phyloP scores from a whole-genome alignment of 139 green algal species.

The Picochlorum costavermella region DNA sequence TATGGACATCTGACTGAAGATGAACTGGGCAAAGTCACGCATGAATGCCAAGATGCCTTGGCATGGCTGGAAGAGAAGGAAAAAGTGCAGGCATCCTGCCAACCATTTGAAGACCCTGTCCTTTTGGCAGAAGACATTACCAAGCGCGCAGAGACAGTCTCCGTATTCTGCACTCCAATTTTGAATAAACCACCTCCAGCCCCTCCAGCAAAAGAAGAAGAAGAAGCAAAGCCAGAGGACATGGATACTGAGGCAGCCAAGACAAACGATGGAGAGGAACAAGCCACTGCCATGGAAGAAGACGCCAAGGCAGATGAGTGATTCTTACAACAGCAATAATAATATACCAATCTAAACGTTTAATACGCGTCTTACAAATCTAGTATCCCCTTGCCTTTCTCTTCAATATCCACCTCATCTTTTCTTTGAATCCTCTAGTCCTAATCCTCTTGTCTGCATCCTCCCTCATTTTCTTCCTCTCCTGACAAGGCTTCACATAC shows the following conservation, averaged over 20 bases:
- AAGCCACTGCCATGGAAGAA: background rate
- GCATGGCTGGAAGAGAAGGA: slow-evolving; percentile 80
- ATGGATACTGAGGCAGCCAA: background rate
- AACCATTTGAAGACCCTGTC: slow-evolving; percentile 56
- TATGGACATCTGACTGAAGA: slow-evolving; percentile 73
- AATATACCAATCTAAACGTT: background rate
- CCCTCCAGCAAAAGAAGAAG: slow-evolving; percentile 14
- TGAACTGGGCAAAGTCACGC: slow-evolving; percentile 66
- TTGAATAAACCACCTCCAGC: slow-evolving; percentile 70
- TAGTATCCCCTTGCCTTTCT: slow-evolving; percentile 13
- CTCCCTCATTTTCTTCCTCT: slow-evolving; percentile 14
- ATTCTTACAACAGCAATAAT: background rate
- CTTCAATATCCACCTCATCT: slow-evolving; percentile 34
- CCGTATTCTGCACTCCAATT: slow-evolving; percentile 73
- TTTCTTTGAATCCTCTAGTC: slow-evolving; percentile 24
- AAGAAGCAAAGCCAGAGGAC: background rate
- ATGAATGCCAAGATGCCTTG: slow-evolving; percentile 66
- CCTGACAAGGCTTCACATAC: slow-evolving; percentile 28
- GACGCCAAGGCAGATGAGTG: slow-evolving; percentile 30
- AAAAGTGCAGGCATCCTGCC: slow-evolving; percentile 40
- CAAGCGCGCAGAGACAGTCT: slow-evolving; percentile 82
- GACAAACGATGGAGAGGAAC: background rate
- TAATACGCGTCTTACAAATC: background rate
- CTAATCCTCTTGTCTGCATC: slow-evolving; percentile 10
- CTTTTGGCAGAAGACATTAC: slow-evolving; percentile 72